phyloP scores from a whole-genome alignment of 352 stramenopile species.

The Globisporangium nagaii region DNA sequence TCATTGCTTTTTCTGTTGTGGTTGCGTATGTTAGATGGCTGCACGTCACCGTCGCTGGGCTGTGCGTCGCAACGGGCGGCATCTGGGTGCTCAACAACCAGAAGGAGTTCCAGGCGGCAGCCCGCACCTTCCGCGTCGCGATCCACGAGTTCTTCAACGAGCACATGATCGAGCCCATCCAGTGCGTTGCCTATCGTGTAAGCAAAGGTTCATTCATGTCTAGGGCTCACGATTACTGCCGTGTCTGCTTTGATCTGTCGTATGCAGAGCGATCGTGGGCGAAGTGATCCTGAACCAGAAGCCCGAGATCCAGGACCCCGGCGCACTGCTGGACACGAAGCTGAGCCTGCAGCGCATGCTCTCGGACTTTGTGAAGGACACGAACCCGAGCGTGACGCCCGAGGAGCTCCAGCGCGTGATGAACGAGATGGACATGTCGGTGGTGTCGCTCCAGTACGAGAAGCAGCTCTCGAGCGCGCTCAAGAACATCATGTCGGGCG shows the following conservation, averaged over 20 bases:
- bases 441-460: constrained; percentile 69
- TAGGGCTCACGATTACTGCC: too few species aligned
- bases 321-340: constrained; percentile 72
- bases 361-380: constrained; percentile 71
- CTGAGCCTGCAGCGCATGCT: constrained; percentile 81
- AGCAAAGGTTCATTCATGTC: too few species aligned
- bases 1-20: too few species aligned
- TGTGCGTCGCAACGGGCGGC: constrained; percentile 47
- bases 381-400: constrained; percentile 40
- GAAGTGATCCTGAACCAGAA: constrained; percentile 85
- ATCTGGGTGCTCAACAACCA: constrained; percentile 68
- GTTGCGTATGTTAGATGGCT: constrained; percentile 37
- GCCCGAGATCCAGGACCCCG: constrained; percentile 73
- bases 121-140: constrained; percentile 28
- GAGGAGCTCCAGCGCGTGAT: constrained; percentile 45
- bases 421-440: constrained; percentile 68
- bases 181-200: too few species aligned
- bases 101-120: constrained; percentile 47
- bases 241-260: background rate
- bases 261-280: constrained; percentile 52
- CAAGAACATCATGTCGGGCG: constrained; percentile 75
- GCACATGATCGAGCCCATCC: constrained; percentile 72
- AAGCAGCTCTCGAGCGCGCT: constrained; percentile 58
- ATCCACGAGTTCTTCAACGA: constrained; percentile 71
- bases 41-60: constrained; percentile 44